These are phyloP conservation scores for Plasmodium gallinaceum DNA, from an alignment of 169 alveolate genomes.

Conservation along the genomic window DNA sequence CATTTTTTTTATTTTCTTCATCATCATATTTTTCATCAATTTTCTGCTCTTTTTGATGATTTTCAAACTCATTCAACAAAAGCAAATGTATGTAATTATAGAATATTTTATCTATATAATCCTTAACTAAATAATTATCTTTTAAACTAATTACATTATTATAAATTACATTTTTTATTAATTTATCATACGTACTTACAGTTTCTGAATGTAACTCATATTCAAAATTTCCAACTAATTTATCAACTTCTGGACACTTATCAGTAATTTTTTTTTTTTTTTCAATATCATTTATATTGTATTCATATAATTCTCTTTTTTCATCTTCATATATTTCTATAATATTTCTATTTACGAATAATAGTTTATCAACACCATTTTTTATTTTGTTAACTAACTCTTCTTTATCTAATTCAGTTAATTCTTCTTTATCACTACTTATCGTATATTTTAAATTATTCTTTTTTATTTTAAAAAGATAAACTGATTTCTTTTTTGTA, in stretches of 20 bases:
- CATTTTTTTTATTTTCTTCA: background rate
- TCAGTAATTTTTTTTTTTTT: slow-evolving; percentile 7
- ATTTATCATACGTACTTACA: background rate
- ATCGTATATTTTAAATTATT: background rate
- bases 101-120: slow-evolving; percentile 12
- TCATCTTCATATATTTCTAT: slow-evolving; percentile 1
- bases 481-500: background rate
- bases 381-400: background rate
- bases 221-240: background rate
- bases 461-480: background rate
- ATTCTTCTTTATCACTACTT: background rate
- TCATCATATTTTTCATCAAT: background rate
- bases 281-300: background rate
- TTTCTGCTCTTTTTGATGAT: background rate
- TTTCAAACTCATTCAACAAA: slow-evolving; percentile 10
- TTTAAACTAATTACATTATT: slow-evolving; percentile 7
- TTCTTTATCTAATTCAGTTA: background rate
- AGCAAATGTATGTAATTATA: slow-evolving; percentile 7
- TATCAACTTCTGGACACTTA: slow-evolving; percentile 20
- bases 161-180: background rate
- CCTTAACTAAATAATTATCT: background rate
- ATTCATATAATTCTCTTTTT: background rate
- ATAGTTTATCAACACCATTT: slow-evolving; percentile 25
- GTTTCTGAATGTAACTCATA: background rate
- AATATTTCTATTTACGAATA: slow-evolving; percentile 31